phyloP scores from a whole-genome alignment of 768 basidiomycete species.

The Megacollybia marginata region DNA sequence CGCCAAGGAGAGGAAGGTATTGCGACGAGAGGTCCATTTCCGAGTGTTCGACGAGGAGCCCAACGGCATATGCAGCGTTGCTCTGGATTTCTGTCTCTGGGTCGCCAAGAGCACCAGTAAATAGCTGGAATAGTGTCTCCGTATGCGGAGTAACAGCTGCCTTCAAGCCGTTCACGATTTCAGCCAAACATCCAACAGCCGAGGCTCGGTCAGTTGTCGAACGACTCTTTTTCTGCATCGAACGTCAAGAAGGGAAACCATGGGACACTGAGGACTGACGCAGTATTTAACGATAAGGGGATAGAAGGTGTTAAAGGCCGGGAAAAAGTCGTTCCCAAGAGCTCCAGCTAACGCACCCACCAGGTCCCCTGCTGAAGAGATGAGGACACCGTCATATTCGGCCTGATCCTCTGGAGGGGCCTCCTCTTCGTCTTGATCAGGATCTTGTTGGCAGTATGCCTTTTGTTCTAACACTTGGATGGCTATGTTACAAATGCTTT shows the following conservation, averaged over 20 bases:
- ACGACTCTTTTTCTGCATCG: conserved; percentile 67
- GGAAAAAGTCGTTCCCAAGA: conserved; percentile 78
- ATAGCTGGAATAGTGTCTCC: conserved; percentile 71
- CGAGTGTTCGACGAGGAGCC: conserved; percentile 85
- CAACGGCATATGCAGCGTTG: conserved; percentile 92
- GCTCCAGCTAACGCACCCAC: conserved; percentile 83
- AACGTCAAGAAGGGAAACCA: not conserved
- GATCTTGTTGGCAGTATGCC: conserved; percentile 93
- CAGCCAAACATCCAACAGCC: conserved; percentile 88
- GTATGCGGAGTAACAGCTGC: conserved; percentile 79
- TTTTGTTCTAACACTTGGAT: conserved; percentile 88
- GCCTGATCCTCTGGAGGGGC: conserved; percentile 86
- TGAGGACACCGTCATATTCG: conserved; percentile 93
- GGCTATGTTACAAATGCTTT: conserved; percentile 74
- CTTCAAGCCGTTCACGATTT: conserved; percentile 93
- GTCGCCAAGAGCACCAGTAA: conserved; percentile 78
- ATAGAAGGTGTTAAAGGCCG: conserved; percentile 80
- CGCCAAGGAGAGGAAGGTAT: conserved; percentile 69
- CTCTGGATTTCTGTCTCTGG: conserved; percentile 89
- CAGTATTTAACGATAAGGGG: conserved; percentile 89
- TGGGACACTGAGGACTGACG: conserved; percentile 37
- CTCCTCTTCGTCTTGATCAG: conserved; percentile 83
- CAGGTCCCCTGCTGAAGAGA: conserved; percentile 90
- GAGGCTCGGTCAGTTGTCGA: conserved; percentile 89
- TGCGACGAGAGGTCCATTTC: conserved; percentile 75